Evolutionary conservation across 805 yeast species (phyloP).

Genomic region (Wickerhamiella sorbophila): DNA sequence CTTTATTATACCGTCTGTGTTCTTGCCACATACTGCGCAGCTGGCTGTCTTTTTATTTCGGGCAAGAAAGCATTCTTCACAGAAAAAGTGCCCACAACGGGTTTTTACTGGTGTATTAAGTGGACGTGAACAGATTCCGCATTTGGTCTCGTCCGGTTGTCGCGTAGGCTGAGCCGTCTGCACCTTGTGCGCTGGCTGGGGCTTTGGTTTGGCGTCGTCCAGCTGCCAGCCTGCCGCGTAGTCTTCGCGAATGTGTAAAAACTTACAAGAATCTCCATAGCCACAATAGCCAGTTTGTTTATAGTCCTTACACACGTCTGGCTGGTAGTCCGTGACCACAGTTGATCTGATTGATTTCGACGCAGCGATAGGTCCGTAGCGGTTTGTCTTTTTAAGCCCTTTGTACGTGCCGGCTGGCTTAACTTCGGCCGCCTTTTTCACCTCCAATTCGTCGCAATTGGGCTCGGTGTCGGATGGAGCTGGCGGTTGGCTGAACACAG

Average conservation of each 20-base stretch:
- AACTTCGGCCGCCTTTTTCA: neutral
- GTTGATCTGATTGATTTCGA: constrained; percentile 3
- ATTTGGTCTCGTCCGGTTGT: neutral
- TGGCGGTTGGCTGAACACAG: no score
- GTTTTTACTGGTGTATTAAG: neutral
- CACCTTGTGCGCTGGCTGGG: no score
- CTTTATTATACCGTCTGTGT: neutral
- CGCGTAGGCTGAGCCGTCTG: no score
- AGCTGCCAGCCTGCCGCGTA: constrained; percentile 56
- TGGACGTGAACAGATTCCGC: neutral
- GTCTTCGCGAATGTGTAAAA: constrained; percentile 80
- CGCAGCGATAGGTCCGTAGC: neutral
- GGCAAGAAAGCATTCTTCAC: neutral
- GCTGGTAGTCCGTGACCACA: constrained; percentile 62
- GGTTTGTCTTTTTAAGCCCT: neutral
- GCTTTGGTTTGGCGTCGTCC: constrained; percentile 58
- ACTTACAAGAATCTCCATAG: constrained; percentile 93
- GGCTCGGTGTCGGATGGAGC: no score
- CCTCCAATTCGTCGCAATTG: neutral
- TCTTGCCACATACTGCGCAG: neutral
- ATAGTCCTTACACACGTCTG: constrained; percentile 89
- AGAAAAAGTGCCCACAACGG: neutral
- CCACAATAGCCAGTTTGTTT: constrained; percentile 90
- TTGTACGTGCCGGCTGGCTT: neutral
- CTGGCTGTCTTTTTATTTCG: neutral